These are phyloP conservation scores for Rachicladosporium sp. DNA, from an alignment of 2,329 filamentous ascomycete genomes.

Conservation along the genomic window DNA sequence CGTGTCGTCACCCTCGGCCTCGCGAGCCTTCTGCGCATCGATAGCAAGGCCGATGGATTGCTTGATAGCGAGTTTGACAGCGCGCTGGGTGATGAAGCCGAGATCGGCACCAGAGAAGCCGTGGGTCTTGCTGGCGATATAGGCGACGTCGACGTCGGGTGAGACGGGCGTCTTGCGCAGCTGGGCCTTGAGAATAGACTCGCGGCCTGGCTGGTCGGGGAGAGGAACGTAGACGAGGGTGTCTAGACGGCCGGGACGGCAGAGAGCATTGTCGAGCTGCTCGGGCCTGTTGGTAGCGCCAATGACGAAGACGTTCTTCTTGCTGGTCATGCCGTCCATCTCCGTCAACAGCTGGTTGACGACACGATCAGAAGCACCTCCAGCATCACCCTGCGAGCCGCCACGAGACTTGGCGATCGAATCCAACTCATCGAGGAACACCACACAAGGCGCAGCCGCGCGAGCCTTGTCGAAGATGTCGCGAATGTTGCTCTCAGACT, in stretches of 20 bases:
- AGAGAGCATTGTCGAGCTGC: conserved; percentile 94
- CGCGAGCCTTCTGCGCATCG: conserved; percentile 76
- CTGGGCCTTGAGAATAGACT: conserved; percentile 84
- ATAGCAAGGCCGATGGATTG: conserved; percentile 84
- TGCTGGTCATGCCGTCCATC: conserved; percentile 99
- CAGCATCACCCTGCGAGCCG: conserved; percentile 88
- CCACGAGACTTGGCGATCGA: conserved; percentile 99
- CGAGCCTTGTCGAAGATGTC: conserved; percentile 99
- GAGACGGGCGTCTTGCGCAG: conserved; percentile 96
- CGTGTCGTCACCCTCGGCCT: conserved; percentile 62
- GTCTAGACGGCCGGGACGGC: conserved; percentile 96
- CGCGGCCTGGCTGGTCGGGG: conserved; percentile 80
- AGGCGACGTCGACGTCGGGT: conserved; percentile 72
- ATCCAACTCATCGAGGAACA: conserved; percentile 97
- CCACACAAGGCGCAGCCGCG: conserved; percentile 92
- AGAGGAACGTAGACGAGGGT: conserved; percentile 97
- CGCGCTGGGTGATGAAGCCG: conserved; percentile 96
- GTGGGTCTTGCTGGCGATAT: conserved; percentile 93
- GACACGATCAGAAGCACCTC: conserved; percentile 96
- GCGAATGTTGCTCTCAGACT: conserved; percentile 98
- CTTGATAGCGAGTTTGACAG: conserved; percentile 99
- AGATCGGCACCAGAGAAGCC: conserved; percentile 99
- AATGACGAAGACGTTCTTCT: conserved; percentile 99
- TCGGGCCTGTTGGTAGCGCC: conserved; percentile 97
- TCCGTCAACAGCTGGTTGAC: conserved; percentile 99